Base-by-base conservation (phyloP, 352 stramenopile species). In the Thalassiosira delicatula region DNA sequence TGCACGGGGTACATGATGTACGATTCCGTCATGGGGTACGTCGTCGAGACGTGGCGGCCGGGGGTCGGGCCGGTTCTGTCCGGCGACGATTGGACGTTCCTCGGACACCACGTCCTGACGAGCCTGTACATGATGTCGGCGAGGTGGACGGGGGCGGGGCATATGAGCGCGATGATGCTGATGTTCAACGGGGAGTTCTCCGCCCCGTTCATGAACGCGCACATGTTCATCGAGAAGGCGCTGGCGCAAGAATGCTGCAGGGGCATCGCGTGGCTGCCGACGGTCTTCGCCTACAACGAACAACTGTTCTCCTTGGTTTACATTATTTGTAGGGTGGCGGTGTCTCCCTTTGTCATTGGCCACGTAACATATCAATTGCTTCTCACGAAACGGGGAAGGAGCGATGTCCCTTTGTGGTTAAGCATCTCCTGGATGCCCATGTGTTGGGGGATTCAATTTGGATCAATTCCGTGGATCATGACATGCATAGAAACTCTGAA, bases 1-100 rank as follows among this genome's bases (percentile, higher is more conserved):
- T 93, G 89, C 46, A 91, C 83, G 8, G 89, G 83, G 29, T 93
- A 92, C 74, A 93, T 93, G 89, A 72, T 93, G 8, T 90, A 92
- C 66, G 89, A 93, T 76, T 83, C 73, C 2, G n/a, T 81, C 42
- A 67, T 78, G 60, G 63, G 65, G 44, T 83, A 70, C 59, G 17
- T 88, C 37, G 60, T 85, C 1, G 66, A 73, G 37, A 72, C 35
- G 19, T 86, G 71, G 79, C 70, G 62, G 30, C 75, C 67, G 70
- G 72, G 68, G 40, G 63, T 60, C 46, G 73, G 66, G 46, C 65
- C 74, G 21, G 74, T 82, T 32, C 59, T 85, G 59, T 67, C 70
- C 12, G 19, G 0, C 32, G 72, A 79, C 68, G 74, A 83, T 67
- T 70, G 51, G 54, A 77, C 76, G 32, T 90, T n/a, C 44, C 40